Conservation (phyloP, 306 rosid species). For the Lathyrus oleraceus region DNA sequence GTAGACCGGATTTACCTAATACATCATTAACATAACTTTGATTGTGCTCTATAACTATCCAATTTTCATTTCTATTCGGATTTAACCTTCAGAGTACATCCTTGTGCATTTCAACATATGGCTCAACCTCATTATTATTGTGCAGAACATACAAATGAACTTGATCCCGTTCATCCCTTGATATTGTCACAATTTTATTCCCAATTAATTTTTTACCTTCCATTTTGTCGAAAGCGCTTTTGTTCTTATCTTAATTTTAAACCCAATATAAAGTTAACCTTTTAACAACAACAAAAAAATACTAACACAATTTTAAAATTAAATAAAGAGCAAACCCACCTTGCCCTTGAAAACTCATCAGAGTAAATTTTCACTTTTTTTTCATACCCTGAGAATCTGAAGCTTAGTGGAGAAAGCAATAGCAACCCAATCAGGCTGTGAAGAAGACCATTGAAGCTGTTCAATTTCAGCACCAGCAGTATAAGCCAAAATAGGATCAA, state of each 20-base stretch:
- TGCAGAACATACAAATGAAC: no score
- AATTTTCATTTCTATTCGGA: no score
- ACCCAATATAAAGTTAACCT: slow-evolving; percentile 16
- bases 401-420: slow-evolving; percentile 92
- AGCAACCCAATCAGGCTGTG: slow-evolving; percentile 99
- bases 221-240: no score
- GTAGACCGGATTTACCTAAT: no score
- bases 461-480: slow-evolving; percentile 98
- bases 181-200: no score
- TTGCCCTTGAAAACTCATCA: background rate
- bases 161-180: no score
- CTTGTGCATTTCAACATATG: no score
- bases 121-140: no score
- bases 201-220: no score
- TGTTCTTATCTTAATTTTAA: background rate
- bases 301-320: background rate
- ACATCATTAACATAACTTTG: no score
- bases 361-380: background rate
- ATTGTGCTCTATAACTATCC: no score
- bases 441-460: slow-evolving; percentile 98
- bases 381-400: slow-evolving; percentile 94
- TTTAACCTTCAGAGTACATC: no score
- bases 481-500: slow-evolving; percentile 95
- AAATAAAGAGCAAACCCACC: background rate
- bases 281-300: background rate